phyloP scores from a whole-genome alignment of 2,329 filamentous ascomycete species.

The Colletotrichum truncatum region DNA sequence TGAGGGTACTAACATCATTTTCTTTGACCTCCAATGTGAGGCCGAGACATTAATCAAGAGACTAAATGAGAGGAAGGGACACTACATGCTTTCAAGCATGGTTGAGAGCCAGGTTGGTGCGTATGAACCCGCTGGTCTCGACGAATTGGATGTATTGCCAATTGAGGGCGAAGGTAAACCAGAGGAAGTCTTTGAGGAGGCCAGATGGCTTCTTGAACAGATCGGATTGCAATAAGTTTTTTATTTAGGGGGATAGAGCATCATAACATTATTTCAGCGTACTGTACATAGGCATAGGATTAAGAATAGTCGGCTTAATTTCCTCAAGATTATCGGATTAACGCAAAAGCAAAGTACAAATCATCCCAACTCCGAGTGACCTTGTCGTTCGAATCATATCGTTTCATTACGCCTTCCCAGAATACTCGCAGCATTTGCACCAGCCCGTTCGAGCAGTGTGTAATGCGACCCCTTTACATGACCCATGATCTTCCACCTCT shows the following conservation, averaged over 20 bases:
- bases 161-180: conserved; percentile 32
- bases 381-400: too few species aligned
- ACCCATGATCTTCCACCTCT: not conserved
- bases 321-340: not conserved
- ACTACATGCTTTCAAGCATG: conserved; percentile 48
- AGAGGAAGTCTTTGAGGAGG: conserved; percentile 31
- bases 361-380: too few species aligned
- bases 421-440: not conserved
- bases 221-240: not conserved
- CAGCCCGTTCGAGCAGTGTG: not conserved
- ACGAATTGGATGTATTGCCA: conserved; percentile 47
- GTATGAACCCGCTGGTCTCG: conserved; percentile 37
- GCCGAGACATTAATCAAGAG: conserved; percentile 40
- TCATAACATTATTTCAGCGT: not conserved
- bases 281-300: not conserved
- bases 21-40: conserved; percentile 46
- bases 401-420: not conserved
- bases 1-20: conserved; percentile 35
- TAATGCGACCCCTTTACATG: not conserved
- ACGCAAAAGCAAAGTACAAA: not conserved
- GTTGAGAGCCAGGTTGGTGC: conserved; percentile 43
- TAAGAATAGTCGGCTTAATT: not conserved
- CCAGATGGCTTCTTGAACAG: conserved; percentile 32
- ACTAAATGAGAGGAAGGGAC: conserved; percentile 37
- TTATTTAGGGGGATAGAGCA: not conserved